Evolutionary conservation across 2,329 filamentous ascomycete genomes (phyloP), one percentile per base, ranked within the genome.

Genomic region (Ilyonectria destructans): DNA sequence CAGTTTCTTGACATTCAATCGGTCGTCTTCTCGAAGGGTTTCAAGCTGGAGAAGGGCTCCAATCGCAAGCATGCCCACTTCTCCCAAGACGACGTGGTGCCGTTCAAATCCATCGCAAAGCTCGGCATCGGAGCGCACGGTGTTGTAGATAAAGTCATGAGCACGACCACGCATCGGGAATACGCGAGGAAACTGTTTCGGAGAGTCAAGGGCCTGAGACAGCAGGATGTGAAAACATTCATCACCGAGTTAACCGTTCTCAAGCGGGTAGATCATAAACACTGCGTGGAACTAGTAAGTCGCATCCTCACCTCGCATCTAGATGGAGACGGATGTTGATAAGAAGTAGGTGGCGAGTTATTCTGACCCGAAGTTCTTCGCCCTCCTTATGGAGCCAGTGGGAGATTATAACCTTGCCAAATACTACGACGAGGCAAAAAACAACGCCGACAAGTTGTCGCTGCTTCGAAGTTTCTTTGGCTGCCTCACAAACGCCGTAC

Each of bases 391-490:
- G 35, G 35, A 23, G 19, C 52, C 52, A 4, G 52, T 56, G 8
- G 52, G 52, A 4, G 52, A 56, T 10, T 56, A 43, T 10, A 56
- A 56, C 10, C 33, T 56, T 19, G 52, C 33, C 6, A n/a, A 23
- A n/a, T 56, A 37, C 52, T 56, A 37, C n/a, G 19, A 40, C 6
- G 23, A 21, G n/a, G 52, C 52, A 13, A 37, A 23, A 4, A 26
- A 43, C 23, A 56, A 43, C 31, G 4, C 52, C 10, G 52, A 56
- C 26, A 40, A 12, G 19, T 33, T 56, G n/a, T 56, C 52, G 6
- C n/a, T 56, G 29, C n/a, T 63, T 26, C 15, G 60, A n/a, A 57
- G 49, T 49, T 63, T 57, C 51, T 57, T 63, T 48, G 60, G 60
- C 15, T 63, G 60, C 29, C 49, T 63, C 6, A 37, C 49, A 12